Percentiles rank a stretch among this genome's conserved stretches.
Conservation (phyloP, 331 rosid genomes). For the Stylosanthes scabra region DNA sequence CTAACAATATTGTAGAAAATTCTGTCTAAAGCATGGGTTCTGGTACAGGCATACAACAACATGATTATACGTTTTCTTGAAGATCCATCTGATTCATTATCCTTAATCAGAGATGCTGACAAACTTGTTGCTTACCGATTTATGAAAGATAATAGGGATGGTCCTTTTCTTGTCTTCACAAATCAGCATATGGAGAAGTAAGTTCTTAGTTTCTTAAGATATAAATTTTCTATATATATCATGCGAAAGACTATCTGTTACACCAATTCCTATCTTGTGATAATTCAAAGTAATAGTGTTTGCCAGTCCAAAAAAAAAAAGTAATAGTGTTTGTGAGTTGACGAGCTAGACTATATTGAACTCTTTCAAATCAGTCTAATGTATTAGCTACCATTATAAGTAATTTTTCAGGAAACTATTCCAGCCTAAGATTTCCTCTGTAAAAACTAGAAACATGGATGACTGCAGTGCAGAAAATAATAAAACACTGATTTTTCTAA, state of each 20-base stretch:
- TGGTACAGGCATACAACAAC: conserved; percentile 87
- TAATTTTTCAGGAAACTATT: neutral
- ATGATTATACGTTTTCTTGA: conserved; percentile 89
- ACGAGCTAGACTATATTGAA: conserved; percentile 29
- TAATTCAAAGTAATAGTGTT: neutral
- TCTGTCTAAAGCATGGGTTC: conserved; percentile 40
- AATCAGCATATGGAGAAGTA: conserved; percentile 89
- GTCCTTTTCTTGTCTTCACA: conserved; percentile 74
- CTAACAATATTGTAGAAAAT: conserved; percentile 35
- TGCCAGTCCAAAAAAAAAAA: no score
- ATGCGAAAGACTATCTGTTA: neutral
- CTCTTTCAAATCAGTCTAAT: conserved; percentile 12
- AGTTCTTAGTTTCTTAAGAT: no score
- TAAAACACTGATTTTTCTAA: conserved; percentile 2
- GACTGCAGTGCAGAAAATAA: conserved; percentile 2
- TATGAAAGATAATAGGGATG: conserved; percentile 52
- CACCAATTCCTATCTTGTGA: conserved; percentile 56
- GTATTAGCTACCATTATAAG: conserved; percentile 5
- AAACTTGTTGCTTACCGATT: conserved; percentile 85
- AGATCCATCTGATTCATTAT: conserved; percentile 85
- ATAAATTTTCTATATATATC: no score
- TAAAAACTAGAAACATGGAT: conserved; percentile 15
- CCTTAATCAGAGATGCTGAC: conserved; percentile 97
- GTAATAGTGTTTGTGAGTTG: conserved; percentile 30
- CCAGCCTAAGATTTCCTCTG: neutral